Evolutionary conservation across 352 stramenopile species (phyloP).

Genomic region (Phytophthora megakarya): DNA sequence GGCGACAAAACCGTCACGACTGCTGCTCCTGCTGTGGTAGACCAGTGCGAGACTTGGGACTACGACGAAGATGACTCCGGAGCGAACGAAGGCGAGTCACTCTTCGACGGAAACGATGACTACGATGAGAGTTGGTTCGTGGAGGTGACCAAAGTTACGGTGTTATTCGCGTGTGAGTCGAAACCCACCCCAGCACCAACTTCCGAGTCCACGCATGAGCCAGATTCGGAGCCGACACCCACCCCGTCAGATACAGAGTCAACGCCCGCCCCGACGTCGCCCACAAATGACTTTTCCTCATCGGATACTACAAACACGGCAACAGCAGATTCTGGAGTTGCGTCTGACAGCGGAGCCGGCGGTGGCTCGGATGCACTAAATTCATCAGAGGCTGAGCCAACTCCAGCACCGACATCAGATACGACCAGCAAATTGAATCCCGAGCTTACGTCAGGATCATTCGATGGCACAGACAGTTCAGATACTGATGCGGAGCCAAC

Average conservation of each 20-base stretch:
- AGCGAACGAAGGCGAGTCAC: slow-evolving; percentile 8
- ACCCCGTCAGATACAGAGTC: slow-evolving; percentile 4
- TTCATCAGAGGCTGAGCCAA: not conserved
- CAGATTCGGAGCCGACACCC: slow-evolving; percentile 2
- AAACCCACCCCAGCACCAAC: slow-evolving; percentile 19
- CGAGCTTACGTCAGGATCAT: not conserved
- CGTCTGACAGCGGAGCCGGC: not conserved
- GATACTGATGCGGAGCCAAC: not conserved
- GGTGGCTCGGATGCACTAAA: not conserved
- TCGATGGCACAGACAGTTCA: not conserved
- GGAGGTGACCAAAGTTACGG: slow-evolving; percentile 31
- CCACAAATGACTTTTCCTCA: no score
- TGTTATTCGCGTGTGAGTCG: slow-evolving; percentile 23
- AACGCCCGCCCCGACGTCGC: slow-evolving; percentile 1
- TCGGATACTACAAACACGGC: not conserved
- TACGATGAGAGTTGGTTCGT: slow-evolving; percentile 40
- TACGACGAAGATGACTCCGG: slow-evolving; percentile 20
- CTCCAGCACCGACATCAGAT: slow-evolving; percentile 2
- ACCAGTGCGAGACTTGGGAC: slow-evolving; percentile 36
- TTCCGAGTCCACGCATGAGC: not conserved
- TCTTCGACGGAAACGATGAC: slow-evolving; percentile 30
- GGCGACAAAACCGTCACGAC: slow-evolving; percentile 9
- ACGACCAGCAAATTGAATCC: not conserved
- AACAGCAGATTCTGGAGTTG: not conserved
- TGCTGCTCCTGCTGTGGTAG: not conserved